Base-by-base conservation (phyloP, 768 basidiomycete species). In the Lactarius hengduanensis region DNA sequence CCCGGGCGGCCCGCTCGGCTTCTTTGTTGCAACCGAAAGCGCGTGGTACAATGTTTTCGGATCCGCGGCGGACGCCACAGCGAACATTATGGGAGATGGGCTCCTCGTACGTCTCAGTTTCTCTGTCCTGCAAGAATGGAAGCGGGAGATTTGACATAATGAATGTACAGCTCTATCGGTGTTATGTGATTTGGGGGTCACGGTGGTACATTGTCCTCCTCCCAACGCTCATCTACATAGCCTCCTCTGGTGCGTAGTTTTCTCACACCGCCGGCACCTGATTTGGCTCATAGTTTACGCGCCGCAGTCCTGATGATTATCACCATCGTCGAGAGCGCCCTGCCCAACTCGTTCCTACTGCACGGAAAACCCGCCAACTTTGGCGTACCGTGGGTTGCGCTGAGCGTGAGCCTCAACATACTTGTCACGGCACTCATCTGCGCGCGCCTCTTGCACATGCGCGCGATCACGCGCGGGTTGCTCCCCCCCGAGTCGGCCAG, bases 391-490 rank as follows among this genome's bases (percentile, higher is more conserved):
- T 83, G 80, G 73, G 78, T 78, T 61, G 71, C 78, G 26, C 73
- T 80, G 56, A 78, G 79, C 13, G 77, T 82, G 63, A 69, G 74
- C 40, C 72, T 81, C 65, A 82, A 81, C 73, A 74, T 80, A 62
- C 66, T 81, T 70, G 74, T 79, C 50, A 81, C 80, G 7, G n/a
- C 71, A 4, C 72, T 79, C 36, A 80, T 82, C 61, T 78, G 76
- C 55, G 64, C 57, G n/a, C 80, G 80, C 22, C 77, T 81, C 22
- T 64, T 77, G 53, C 71, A 68, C 61, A 72, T 78, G 41, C 74
- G 75, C 10, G 73, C 72, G 36, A 59, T 70, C 18, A 74, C 77
- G 16, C 72, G 72, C 36, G 63, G 66, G 22, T 71, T 73, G 0
- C 73, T 80, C 30, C 76, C 76, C 26, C 59, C 67, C 7, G 76